Conservation (phyloP, 1,284 basidiomycete genomes). For the Cutaneotrichosporon mucoides region DNA sequence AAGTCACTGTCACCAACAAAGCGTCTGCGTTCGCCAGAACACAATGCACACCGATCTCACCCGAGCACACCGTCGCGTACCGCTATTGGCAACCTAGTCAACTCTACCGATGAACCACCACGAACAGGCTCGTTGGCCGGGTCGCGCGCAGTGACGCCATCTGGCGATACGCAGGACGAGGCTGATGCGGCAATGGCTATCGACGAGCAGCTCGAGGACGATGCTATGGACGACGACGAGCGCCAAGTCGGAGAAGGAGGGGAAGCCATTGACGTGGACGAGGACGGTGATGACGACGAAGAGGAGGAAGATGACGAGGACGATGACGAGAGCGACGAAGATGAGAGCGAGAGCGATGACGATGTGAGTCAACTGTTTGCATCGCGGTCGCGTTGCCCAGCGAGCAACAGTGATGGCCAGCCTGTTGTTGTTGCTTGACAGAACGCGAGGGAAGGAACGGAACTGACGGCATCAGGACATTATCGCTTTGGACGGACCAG, state of each 20-base stretch:
- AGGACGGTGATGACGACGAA: conserved; percentile 33
- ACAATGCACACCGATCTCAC: neutral
- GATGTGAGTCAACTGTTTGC: conserved; percentile 12
- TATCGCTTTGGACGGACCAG: conserved; percentile 14
- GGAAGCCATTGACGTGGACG: conserved; percentile 58
- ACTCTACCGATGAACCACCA: conserved; percentile 10
- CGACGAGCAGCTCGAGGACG: conserved; percentile 4
- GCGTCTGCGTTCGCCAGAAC: neutral
- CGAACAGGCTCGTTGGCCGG: neutral
- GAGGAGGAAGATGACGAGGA: conserved; percentile 26
- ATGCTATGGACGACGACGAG: conserved; percentile 58
- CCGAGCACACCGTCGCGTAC: conserved; percentile 12
- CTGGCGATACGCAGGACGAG: conserved; percentile 13
- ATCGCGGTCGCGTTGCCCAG: too few species aligned
- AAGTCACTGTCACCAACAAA: conserved; percentile 9
- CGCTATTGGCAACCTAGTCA: conserved; percentile 9
- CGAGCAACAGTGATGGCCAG: too few species aligned
- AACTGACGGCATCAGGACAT: conserved; percentile 15
- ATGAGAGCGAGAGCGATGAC: conserved; percentile 20
- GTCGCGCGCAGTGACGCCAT: conserved; percentile 3
- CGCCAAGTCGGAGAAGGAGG: conserved; percentile 41
- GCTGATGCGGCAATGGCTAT: conserved; percentile 19
- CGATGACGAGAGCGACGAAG: conserved; percentile 22
- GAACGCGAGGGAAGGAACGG: neutral
- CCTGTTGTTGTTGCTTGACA: too few species aligned